These are phyloP conservation scores for Rhododendron ferrugineum DNA, from an alignment of 148 eudicot species.

Conservation along the genomic window DNA sequence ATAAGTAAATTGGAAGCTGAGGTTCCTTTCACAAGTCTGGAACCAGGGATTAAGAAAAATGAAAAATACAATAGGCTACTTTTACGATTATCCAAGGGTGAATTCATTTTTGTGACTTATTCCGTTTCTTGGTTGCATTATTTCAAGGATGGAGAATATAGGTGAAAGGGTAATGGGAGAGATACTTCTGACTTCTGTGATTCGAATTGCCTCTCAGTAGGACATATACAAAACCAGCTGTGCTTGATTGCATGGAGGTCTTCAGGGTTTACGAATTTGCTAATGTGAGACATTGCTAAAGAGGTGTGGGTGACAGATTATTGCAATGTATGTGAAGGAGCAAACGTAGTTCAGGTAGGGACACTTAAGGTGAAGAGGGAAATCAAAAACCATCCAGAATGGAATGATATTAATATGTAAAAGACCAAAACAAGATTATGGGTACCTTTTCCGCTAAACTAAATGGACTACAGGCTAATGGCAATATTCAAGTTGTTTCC, in stretches of 20 bases:
- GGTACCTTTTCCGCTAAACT: not conserved
- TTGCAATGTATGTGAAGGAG: not conserved
- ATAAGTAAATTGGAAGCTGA: not conserved
- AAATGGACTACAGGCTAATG: not conserved
- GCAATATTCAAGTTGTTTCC: not conserved
- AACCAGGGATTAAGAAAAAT: not conserved
- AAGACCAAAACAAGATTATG: not conserved
- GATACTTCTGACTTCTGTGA: not conserved
- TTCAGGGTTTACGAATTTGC: not conserved
- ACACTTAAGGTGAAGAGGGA: not conserved
- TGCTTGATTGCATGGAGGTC: not conserved
- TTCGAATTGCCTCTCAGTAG: not conserved
- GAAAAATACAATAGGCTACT: not conserved
- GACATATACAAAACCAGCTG: not conserved
- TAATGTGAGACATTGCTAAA: conserved; percentile 7
- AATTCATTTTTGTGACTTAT: not conserved
- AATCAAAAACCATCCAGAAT: not conserved
- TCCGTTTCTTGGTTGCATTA: not conserved
- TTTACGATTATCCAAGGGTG: not conserved
- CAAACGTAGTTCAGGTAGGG: not conserved
- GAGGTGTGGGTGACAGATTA: conserved; percentile 1
- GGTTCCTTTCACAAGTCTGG: not conserved
- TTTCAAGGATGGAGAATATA: not conserved
- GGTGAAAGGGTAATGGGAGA: not conserved
- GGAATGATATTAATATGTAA: not conserved